Evolutionary conservation across 768 basidiomycete species (phyloP).

Genomic region (Boletus insuetus): DNA sequence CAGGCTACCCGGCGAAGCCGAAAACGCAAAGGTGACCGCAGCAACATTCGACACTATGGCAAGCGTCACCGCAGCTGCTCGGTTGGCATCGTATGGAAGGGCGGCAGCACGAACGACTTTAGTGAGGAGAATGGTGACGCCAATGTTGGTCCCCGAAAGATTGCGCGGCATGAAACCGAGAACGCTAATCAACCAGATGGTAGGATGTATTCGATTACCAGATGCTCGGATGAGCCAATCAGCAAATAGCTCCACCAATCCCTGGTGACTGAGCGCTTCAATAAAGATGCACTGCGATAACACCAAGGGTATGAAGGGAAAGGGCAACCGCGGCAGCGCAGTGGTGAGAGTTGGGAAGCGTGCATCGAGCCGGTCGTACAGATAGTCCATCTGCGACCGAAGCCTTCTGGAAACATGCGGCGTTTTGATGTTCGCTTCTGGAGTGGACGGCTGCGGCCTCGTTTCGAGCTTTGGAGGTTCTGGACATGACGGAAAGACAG

Average conservation of each 20-base stretch:
- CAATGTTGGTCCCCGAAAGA: slow-evolving; percentile 86
- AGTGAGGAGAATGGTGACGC: slow-evolving; percentile 38
- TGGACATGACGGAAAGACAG: too few species aligned
- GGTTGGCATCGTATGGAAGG: slow-evolving; percentile 33
- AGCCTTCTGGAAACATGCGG: not conserved
- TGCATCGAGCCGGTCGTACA: too few species aligned
- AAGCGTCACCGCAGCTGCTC: slow-evolving; percentile 66
- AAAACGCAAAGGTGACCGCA: slow-evolving; percentile 86
- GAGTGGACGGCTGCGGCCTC: too few species aligned
- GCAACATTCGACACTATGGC: slow-evolving; percentile 89
- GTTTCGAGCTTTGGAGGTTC: too few species aligned
- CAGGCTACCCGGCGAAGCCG: slow-evolving; percentile 84
- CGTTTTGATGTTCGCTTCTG: too few species aligned
- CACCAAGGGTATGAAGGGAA: slow-evolving; percentile 85
- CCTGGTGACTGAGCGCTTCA: slow-evolving; percentile 58
- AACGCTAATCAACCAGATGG: slow-evolving; percentile 68
- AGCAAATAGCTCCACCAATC: slow-evolving; percentile 87
- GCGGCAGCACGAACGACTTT: slow-evolving; percentile 62
- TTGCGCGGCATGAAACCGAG: slow-evolving; percentile 76
- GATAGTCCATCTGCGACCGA: not conserved
- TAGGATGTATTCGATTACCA: slow-evolving; percentile 40
- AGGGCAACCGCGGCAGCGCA: slow-evolving; percentile 67
- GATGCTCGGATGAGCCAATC: slow-evolving; percentile 58
- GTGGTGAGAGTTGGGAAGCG: slow-evolving; percentile 32
- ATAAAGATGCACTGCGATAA: slow-evolving; percentile 60